A percentile compares a stretch with the other conserved stretches of the same genome.
phyloP scores from a whole-genome alignment of 805 yeast species.

The Allodekkera sacchari region DNA sequence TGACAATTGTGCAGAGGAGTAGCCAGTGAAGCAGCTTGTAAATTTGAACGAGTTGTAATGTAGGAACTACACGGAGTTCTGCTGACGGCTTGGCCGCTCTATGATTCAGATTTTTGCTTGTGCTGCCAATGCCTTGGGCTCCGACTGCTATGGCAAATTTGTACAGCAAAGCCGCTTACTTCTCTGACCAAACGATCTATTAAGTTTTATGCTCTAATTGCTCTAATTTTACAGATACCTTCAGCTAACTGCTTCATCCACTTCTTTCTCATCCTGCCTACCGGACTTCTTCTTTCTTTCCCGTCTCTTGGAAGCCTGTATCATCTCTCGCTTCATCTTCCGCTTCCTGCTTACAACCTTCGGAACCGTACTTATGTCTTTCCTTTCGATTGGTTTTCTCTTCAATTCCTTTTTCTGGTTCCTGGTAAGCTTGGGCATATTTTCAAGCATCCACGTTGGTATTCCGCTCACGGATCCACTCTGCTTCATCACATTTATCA shows the following conservation, averaged over 20 bases:
- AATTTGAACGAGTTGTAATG: too few species aligned
- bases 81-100: too few species aligned
- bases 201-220: too few species aligned
- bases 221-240: too few species aligned
- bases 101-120: too few species aligned
- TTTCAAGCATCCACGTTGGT: conserved; percentile 70
- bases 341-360: conserved; percentile 55
- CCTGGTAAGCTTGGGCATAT: conserved; percentile 54
- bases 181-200: too few species aligned
- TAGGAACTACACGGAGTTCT: too few species aligned
- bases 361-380: conserved; percentile 80
- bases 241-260: background rate
- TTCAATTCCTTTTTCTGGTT: conserved; percentile 56
- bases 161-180: too few species aligned
- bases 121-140: too few species aligned
- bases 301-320: conserved; percentile 63
- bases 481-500: conserved; percentile 91
- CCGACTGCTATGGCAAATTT: too few species aligned
- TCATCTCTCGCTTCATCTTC: conserved; percentile 59
- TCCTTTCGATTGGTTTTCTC: conserved; percentile 51
- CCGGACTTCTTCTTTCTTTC: too few species aligned
- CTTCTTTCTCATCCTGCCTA: conserved; percentile 2
- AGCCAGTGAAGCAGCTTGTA: background rate
- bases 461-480: conserved; percentile 62
- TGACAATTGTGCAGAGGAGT: conserved; percentile 2